Evolutionary conservation across 176 grass and related monocot genomes (phyloP).

Genomic region (Eragrostis curvula): DNA sequence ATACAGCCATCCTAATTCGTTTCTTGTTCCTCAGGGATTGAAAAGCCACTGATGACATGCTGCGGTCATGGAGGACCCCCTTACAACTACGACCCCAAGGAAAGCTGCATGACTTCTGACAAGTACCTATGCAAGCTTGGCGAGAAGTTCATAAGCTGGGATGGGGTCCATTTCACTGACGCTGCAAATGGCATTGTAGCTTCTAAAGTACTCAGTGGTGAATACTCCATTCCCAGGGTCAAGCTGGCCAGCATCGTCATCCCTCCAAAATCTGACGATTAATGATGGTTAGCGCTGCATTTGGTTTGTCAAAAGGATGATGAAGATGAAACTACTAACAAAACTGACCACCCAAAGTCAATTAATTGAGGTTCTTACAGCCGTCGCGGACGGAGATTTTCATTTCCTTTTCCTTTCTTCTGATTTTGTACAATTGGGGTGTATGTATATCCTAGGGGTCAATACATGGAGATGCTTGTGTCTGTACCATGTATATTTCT

Average conservation of each 20-base stretch:
- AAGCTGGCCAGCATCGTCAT: slow-evolving; percentile 53
- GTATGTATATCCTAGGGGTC: slow-evolving; percentile 47
- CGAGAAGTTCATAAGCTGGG: slow-evolving; percentile 89
- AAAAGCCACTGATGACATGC: slow-evolving; percentile 82
- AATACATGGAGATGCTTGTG: slow-evolving; percentile 32
- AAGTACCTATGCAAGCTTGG: slow-evolving; percentile 58
- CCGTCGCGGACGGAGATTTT: neutral
- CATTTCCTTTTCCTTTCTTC: neutral
- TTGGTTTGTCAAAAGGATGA: slow-evolving; percentile 35
- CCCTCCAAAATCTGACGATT: slow-evolving; percentile 46
- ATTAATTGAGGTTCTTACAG: slow-evolving; percentile 38
- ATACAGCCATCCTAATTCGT: neutral
- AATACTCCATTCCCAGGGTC: slow-evolving; percentile 64
- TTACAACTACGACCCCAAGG: slow-evolving; percentile 72
- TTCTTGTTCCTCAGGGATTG: slow-evolving; percentile 54
- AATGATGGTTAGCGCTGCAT: slow-evolving; percentile 14
- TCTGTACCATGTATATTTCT: slow-evolving; percentile 28
- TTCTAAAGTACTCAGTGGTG: slow-evolving; percentile 54
- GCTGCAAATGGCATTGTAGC: slow-evolving; percentile 70
- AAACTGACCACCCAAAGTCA: slow-evolving; percentile 34
- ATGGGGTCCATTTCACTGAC: slow-evolving; percentile 82
- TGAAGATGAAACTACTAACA: slow-evolving; percentile 50
- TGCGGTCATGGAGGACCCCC: slow-evolving; percentile 84
- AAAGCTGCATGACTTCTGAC: slow-evolving; percentile 45
- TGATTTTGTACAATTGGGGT: slow-evolving; percentile 30